Conservation (phyloP, 2,329 filamentous ascomycete species). For the Cladosporium sp. region DNA sequence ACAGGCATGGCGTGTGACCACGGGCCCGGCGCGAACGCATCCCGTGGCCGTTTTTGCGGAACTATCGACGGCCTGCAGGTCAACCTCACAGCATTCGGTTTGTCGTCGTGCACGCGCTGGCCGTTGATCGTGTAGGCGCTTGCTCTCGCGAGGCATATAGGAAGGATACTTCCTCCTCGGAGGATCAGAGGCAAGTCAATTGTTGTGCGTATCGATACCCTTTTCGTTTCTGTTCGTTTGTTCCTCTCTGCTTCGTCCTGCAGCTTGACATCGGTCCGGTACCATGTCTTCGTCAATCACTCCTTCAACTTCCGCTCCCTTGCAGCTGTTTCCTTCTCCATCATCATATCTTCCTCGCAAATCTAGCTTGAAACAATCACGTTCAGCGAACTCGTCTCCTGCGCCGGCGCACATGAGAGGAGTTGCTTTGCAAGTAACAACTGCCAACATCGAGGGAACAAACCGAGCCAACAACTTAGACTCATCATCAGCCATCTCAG, state of each 20-base stretch:
- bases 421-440: conserved; percentile 26
- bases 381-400: conserved; percentile 3
- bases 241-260: not conserved
- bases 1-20: conserved; percentile 13
- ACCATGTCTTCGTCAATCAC: conserved; percentile 17
- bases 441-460: not conserved
- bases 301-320: conserved; percentile 14
- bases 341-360: conserved; percentile 16
- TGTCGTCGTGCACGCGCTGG: conserved; percentile 7
- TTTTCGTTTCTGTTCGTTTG: conserved; percentile 7
- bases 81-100: not conserved
- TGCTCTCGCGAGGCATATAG: not conserved
- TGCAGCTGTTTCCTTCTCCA: conserved; percentile 21
- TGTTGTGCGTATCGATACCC: conserved; percentile 4
- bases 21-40: conserved; percentile 18
- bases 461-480: not conserved
- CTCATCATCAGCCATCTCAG: conserved; percentile 21
- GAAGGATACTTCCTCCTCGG: conserved; percentile 1
- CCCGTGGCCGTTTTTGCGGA: not conserved
- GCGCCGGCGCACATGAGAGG: conserved; percentile 20
- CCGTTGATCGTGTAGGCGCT: conserved; percentile 2
- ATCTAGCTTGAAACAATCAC: conserved; percentile 17
- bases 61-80: conserved; percentile 19
- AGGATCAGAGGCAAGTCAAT: conserved; percentile 17
- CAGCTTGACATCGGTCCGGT: conserved; percentile 14